phyloP scores from a whole-genome alignment of 2,329 filamentous ascomycete genomes.

The Aureobasidium uvarum region DNA sequence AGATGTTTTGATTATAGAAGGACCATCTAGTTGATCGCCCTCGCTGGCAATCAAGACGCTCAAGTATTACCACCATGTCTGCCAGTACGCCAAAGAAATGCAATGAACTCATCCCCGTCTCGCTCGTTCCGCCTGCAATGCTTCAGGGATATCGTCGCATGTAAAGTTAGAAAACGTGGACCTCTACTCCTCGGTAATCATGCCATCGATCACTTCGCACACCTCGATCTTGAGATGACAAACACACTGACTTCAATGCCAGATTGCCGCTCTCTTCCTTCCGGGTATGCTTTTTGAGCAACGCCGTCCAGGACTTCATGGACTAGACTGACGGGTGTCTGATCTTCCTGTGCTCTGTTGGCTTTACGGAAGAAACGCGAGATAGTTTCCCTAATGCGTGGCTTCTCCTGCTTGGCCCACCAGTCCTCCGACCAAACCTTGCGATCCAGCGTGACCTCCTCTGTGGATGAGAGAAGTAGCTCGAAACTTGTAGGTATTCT shows the following conservation, averaged over 20 bases:
- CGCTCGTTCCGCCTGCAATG: constrained; percentile 8
- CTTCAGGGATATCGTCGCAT: constrained; percentile 24
- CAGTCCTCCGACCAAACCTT: constrained; percentile 59
- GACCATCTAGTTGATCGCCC: not conserved
- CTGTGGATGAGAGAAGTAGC: constrained; percentile 52
- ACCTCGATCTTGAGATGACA: constrained; percentile 42
- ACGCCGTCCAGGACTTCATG: constrained; percentile 60
- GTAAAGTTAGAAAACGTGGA: constrained; percentile 3
- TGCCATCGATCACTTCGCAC: constrained; percentile 15
- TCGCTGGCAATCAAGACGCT: not conserved
- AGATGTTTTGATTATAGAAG: not conserved
- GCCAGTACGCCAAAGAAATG: constrained; percentile 14
- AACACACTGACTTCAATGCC: constrained; percentile 52
- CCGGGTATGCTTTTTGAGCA: constrained; percentile 50
- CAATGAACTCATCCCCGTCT: constrained; percentile 6
- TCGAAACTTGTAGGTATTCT: constrained; percentile 38
- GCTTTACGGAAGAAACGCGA: constrained; percentile 47
- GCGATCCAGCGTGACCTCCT: constrained; percentile 52
- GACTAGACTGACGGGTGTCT: constrained; percentile 54
- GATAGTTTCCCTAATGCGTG: constrained; percentile 55
- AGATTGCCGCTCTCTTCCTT: constrained; percentile 45
- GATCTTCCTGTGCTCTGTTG: constrained; percentile 41
- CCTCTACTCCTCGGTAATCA: not conserved
- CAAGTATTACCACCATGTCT: not conserved
- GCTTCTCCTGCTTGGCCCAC: constrained; percentile 64